A percentile compares a stretch with the other conserved stretches of the same genome.
phyloP scores from a whole-genome alignment of 805 yeast species.

The Limtongia smithiae region DNA sequence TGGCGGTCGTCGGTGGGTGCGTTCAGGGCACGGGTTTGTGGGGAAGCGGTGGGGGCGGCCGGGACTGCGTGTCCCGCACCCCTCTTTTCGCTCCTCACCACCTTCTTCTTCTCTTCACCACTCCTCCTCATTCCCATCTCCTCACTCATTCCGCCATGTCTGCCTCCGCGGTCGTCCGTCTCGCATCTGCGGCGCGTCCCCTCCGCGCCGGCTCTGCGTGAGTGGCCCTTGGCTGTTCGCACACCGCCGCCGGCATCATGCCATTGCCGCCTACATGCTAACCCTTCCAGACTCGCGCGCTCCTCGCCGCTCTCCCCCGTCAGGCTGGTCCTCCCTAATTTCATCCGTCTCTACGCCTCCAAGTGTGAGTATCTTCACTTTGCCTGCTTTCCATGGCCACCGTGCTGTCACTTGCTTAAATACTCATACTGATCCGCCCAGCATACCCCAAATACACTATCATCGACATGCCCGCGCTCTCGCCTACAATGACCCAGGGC shows the following conservation, averaged over 20 bases:
- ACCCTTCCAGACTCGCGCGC: slow-evolving; percentile 7
- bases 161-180: slow-evolving; percentile 24
- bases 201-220: slow-evolving; percentile 17
- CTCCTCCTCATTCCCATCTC: not conserved
- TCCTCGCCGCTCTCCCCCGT: slow-evolving; percentile 2
- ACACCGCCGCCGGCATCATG: not conserved
- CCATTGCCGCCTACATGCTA: not conserved
- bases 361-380: slow-evolving; percentile 32
- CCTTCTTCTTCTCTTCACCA: not conserved
- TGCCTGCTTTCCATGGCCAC: not conserved
- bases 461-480: slow-evolving; percentile 96
- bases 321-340: slow-evolving; percentile 31
- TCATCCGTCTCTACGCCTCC: slow-evolving; percentile 39
- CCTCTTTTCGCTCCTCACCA: not conserved
- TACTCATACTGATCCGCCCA: not conserved
- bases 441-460: slow-evolving; percentile 76
- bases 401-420: not conserved
- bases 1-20: no score
- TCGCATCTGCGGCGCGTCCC: slow-evolving; percentile 24
- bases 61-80: not conserved
- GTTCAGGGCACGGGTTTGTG: no score
- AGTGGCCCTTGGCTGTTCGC: slow-evolving; percentile 1
- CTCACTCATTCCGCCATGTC: slow-evolving; percentile 9
- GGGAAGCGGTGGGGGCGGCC: no score
- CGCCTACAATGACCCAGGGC: slow-evolving; percentile 99